Evolutionary conservation across 768 basidiomycete species (phyloP), one percentile per base, ranked within the genome.

Genomic region (Russula olivacea): DNA sequence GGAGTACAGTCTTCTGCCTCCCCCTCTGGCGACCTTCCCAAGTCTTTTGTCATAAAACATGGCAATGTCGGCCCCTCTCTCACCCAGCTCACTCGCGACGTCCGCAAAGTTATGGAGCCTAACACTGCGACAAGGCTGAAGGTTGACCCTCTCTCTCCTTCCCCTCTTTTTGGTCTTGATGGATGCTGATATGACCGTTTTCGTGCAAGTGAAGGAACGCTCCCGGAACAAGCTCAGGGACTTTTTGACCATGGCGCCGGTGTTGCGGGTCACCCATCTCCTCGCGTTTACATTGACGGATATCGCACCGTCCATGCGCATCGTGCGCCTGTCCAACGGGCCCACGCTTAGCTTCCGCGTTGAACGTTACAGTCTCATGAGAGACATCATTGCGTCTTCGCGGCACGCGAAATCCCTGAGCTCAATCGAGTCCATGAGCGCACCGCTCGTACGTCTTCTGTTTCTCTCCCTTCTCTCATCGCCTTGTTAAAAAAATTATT

Each of bases 81-180:
- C 60, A 76, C 86, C 5, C 91, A 94, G 71, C 87, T 99, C 41
- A 95, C 98, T 21, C 83, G 91, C 60, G 96, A 99, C 76, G 78
- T 97, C 71, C 81, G 97, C 70, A 91, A 91, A 74, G 91, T 97
- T 64, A 92, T 99, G 91, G 97, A 99, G 73, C 97, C 97, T 63
- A 93, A 98, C 71, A 99, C 97, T 15, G 97, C 96, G 21, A 88
- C 87, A 66, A 82, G 97, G 55, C 81, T 99, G n/a, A 86, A 78
- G 76, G 95, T 96, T 65, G 67, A 77, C 77, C 38, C 30, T 30
- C 30, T n/a, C 55, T 54, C 23, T 11, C 32, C 36, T 38, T 23
- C 41, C 3, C 32, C 30, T 45, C 7, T 9, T 4, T 28, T 28
- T 28, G 36, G 43, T 25, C 57, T 61, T n/a, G n/a, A n/a, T n/a